Percentiles rank a stretch among this genome's conserved stretches.
These are phyloP conservation scores for Truncatella angustata DNA, from an alignment of 2,329 filamentous ascomycete genomes.

Conservation along the genomic window DNA sequence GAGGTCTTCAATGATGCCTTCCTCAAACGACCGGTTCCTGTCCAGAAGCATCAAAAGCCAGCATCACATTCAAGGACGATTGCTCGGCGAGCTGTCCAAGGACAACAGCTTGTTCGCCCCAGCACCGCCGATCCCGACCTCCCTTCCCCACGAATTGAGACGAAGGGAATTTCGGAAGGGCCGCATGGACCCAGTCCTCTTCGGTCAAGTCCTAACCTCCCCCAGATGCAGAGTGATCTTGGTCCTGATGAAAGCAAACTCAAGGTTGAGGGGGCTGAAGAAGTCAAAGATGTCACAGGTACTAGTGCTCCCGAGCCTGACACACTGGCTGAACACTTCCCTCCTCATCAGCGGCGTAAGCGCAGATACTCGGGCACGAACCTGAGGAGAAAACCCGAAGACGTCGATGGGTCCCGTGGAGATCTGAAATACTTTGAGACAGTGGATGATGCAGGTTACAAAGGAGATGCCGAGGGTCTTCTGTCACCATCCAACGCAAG, in stretches of 20 bases:
- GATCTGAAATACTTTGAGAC: slow-evolving; percentile 88
- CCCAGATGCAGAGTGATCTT: slow-evolving; percentile 34
- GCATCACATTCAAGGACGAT: slow-evolving; percentile 60
- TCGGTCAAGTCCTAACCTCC: slow-evolving; percentile 19
- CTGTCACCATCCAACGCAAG: slow-evolving; percentile 16
- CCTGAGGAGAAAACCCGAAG: slow-evolving; percentile 69
- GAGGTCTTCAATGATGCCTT: slow-evolving; percentile 94
- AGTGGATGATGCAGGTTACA: slow-evolving; percentile 79
- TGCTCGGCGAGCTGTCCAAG: slow-evolving; percentile 48
- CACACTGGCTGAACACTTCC: slow-evolving; percentile 43
- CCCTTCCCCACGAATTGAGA: slow-evolving; percentile 11
- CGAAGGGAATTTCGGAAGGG: not conserved
- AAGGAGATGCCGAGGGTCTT: slow-evolving; percentile 63
- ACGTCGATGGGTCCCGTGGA: slow-evolving; percentile 69
- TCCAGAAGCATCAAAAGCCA: slow-evolving; percentile 72
- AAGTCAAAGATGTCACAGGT: slow-evolving; percentile 56
- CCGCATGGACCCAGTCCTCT: slow-evolving; percentile 20
- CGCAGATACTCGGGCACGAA: slow-evolving; percentile 87
- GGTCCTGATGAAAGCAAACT: slow-evolving; percentile 25
- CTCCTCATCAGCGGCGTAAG: slow-evolving; percentile 46
- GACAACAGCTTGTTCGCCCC: slow-evolving; percentile 40
- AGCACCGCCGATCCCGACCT: slow-evolving; percentile 38
- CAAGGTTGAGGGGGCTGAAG: slow-evolving; percentile 33
- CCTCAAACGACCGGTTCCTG: slow-evolving; percentile 76
- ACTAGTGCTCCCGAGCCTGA: slow-evolving; percentile 65